Evolutionary conservation across 495 filamentous ascomycete species (phyloP), one percentile per base, ranked within the genome.

Genomic region (Trypethelium eluteriae): DNA sequence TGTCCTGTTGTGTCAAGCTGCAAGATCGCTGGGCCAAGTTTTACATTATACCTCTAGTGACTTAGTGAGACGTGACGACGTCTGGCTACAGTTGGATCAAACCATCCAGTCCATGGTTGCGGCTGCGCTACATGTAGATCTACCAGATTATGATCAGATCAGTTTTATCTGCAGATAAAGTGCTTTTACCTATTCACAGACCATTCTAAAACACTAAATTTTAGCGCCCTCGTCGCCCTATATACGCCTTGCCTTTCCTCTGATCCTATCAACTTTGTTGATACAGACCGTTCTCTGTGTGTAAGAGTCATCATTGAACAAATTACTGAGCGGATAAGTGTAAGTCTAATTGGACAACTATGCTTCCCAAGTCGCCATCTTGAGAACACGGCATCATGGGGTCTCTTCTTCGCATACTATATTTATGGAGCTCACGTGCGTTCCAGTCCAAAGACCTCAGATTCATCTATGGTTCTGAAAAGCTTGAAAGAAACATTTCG

Each of bases 41-140:
- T 39, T 69, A 11, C 44, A 44, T 11, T 18, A 56, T 67, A 18
- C 64, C 32, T 63, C 68, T 3, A 56, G 16, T 38, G 56, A 63
- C 35, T 47, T 38, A 25, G 44, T 35, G 38, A 34, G 9, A 34
- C 11, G 47, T 6, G 68, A 64, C 25, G 32, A 64, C 38, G 47
- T 16, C 39, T 67, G 65, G 59, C 49, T 70, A 34, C 75, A 77
- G 66, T 62, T 77, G 49, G 73, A 76, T 62, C 74, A 73, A 47
- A 76, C 75, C n/a, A 64, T 76, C 47, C 73, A 72, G 39, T 75
- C 75, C 39, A 74, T 77, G 67, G 36, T 75, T 36, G 64, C 69
- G 7, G 73, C 73, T 38, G 49, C 73, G 18, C 44, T 67, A 18
- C 44, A 67, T 61, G 44, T 67, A 7, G 34, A 63, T 35, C 41